These are phyloP conservation scores for Calonectria pseudoreteaudii DNA, from an alignment of 2,329 filamentous ascomycete species.

Conservation along the genomic window DNA sequence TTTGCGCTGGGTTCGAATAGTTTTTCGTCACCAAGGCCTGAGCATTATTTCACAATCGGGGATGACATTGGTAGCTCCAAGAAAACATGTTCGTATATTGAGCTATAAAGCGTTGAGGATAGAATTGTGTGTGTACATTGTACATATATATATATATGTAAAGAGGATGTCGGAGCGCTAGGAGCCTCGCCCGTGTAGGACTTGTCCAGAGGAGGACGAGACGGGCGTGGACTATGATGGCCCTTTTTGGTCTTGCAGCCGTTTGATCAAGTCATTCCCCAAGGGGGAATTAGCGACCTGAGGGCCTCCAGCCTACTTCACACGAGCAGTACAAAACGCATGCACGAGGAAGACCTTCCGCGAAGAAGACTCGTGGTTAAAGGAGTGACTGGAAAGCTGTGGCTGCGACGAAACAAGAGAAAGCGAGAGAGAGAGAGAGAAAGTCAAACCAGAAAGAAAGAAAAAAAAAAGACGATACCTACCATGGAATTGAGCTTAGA, in stretches of 20 bases:
- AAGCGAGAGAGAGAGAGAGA: too few species aligned
- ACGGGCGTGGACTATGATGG: constrained; percentile 68
- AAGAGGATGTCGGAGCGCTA: constrained; percentile 58
- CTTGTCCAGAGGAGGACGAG: constrained; percentile 37
- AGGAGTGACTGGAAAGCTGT: constrained; percentile 47
- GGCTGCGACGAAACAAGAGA: constrained; percentile 36
- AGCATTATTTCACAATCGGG: neutral
- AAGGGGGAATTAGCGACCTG: constrained; percentile 16
- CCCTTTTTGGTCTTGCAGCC: constrained; percentile 60
- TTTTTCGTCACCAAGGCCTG: neutral
- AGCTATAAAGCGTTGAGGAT: neutral
- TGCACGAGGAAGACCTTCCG: constrained; percentile 50
- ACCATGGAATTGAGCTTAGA: neutral
- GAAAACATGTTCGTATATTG: neutral
- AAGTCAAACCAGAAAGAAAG: too few species aligned
- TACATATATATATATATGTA: too few species aligned
- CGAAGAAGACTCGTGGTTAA: constrained; percentile 49
- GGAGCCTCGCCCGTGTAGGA: constrained; percentile 64
- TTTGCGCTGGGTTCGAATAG: neutral
- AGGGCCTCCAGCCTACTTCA: constrained; percentile 50
- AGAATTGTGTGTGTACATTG: neutral
- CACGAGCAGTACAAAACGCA: constrained; percentile 51
- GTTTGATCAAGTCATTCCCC: constrained; percentile 28
- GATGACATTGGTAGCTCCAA: neutral
- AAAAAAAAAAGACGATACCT: neutral